These are phyloP conservation scores for Microsporum canis DNA, from an alignment of 2,329 filamentous ascomycete species.

Conservation along the genomic window DNA sequence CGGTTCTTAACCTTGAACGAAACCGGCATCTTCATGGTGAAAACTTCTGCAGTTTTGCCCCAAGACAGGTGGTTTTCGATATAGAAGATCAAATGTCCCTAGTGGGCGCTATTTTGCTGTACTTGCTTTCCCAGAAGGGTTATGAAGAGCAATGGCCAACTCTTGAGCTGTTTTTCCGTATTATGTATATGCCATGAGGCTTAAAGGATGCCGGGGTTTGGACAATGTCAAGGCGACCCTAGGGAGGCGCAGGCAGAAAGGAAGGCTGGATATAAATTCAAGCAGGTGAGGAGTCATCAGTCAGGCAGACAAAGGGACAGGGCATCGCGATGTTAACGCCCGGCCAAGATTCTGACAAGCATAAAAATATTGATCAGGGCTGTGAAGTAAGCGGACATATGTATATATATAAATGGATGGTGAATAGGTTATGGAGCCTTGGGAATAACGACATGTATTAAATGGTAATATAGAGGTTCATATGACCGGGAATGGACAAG, in stretches of 20 bases:
- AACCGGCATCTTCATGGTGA: constrained; percentile 10
- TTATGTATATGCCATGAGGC: background rate
- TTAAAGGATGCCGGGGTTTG: background rate
- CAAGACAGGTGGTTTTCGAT: background rate
- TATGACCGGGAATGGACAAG: background rate
- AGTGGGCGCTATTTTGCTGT: background rate
- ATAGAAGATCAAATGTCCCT: background rate
- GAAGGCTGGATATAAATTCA: background rate
- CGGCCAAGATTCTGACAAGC: background rate
- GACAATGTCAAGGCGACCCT: background rate
- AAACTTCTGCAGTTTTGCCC: background rate
- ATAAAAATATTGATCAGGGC: background rate
- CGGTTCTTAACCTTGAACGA: constrained; percentile 14
- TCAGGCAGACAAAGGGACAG: background rate
- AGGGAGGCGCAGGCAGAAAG: background rate
- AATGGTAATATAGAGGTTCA: background rate
- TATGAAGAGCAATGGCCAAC: background rate
- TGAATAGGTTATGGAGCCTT: background rate
- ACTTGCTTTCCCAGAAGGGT: background rate
- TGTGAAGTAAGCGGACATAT: background rate
- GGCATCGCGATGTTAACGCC: background rate
- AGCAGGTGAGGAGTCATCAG: background rate
- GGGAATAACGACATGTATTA: background rate
- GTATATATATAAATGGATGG: background rate
- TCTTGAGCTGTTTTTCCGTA: background rate